Percentiles rank a stretch among this genome's conserved stretches.
Conservation (phyloP, 257 asterid species). For the Scutellaria baicalensis region DNA sequence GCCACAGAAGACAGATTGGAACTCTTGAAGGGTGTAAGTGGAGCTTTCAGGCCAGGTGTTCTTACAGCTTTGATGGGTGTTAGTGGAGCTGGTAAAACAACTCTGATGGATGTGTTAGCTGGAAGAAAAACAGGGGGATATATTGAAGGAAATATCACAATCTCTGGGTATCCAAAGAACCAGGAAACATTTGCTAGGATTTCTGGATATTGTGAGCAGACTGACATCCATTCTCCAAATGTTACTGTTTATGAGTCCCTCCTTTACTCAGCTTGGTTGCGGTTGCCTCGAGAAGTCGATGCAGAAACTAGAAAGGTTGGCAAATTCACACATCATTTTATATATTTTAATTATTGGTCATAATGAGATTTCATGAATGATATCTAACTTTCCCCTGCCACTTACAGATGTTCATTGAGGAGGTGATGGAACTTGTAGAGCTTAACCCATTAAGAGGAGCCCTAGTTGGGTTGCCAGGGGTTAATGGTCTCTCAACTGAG, state of each 20-base stretch:
- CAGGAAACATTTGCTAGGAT: constrained; percentile 26
- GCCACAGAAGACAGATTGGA: constrained; percentile 30
- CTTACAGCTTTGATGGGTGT: constrained; percentile 61
- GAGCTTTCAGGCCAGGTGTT: constrained; percentile 53
- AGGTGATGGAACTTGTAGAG: constrained; percentile 64
- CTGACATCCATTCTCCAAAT: constrained; percentile 26
- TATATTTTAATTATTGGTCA: neutral
- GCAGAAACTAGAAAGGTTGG: constrained; percentile 33
- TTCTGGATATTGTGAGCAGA: constrained; percentile 33
- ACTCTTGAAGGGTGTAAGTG: constrained; percentile 43
- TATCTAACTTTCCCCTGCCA: neutral
- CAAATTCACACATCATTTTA: neutral
- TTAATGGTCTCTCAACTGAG: constrained; percentile 50
- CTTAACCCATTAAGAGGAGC: constrained; percentile 32
- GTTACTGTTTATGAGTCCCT: constrained; percentile 28
- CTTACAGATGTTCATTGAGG: constrained; percentile 44
- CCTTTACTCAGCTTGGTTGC: constrained; percentile 46
- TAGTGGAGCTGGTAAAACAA: constrained; percentile 62
- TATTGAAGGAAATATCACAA: constrained; percentile 41
- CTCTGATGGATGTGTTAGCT: constrained; percentile 54
- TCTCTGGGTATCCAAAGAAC: constrained; percentile 46
- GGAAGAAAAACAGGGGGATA: constrained; percentile 57
- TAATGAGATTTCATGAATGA: neutral
- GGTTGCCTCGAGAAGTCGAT: constrained; percentile 39
- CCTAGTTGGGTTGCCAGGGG: constrained; percentile 53